These are phyloP conservation scores for Botrytis sinoallii DNA, from an alignment of 2,329 filamentous ascomycete species.

Conservation along the genomic window DNA sequence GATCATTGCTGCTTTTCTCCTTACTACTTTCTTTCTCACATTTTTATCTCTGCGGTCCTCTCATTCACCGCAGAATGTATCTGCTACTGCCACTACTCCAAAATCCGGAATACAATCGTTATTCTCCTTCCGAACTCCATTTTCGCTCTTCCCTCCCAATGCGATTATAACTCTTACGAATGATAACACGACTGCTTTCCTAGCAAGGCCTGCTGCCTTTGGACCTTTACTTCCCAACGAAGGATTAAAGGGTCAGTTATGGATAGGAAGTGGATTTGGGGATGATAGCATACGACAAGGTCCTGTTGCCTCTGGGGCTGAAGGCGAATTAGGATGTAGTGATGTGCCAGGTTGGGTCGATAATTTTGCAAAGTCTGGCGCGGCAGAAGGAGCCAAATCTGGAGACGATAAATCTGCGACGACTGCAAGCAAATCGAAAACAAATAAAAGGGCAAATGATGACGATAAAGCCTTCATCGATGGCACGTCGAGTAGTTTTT, in stretches of 20 bases:
- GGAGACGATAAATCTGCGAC: slow-evolving; percentile 29
- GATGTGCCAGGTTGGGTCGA: slow-evolving; percentile 88
- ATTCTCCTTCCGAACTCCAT: slow-evolving; percentile 71
- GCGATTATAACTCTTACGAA: slow-evolving; percentile 95
- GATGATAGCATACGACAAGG: slow-evolving; percentile 68
- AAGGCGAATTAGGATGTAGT: slow-evolving; percentile 90
- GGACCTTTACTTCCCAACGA: slow-evolving; percentile 72
- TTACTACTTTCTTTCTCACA: slow-evolving; percentile 35
- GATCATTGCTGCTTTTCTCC: slow-evolving; percentile 35
- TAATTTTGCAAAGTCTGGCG: slow-evolving; percentile 46
- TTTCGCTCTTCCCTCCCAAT: slow-evolving; percentile 89
- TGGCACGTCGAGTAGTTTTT: slow-evolving; percentile 26
- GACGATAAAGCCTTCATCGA: slow-evolving; percentile 29
- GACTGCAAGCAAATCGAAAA: slow-evolving; percentile 43
- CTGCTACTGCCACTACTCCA: slow-evolving; percentile 22
- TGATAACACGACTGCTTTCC: slow-evolving; percentile 96
- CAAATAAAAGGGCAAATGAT: slow-evolving; percentile 40
- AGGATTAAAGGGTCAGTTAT: slow-evolving; percentile 84
- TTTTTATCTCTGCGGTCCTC: slow-evolving; percentile 36
- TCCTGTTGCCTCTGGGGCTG: slow-evolving; percentile 50
- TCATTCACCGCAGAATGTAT: slow-evolving; percentile 27
- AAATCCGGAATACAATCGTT: slow-evolving; percentile 52
- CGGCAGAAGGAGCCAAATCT: slow-evolving; percentile 26
- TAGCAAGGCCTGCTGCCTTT: slow-evolving; percentile 89
- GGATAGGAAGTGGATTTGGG: slow-evolving; percentile 89